phyloP scores from a whole-genome alignment of 31 red algal species.

The Asparagopsis taxiformis region DNA sequence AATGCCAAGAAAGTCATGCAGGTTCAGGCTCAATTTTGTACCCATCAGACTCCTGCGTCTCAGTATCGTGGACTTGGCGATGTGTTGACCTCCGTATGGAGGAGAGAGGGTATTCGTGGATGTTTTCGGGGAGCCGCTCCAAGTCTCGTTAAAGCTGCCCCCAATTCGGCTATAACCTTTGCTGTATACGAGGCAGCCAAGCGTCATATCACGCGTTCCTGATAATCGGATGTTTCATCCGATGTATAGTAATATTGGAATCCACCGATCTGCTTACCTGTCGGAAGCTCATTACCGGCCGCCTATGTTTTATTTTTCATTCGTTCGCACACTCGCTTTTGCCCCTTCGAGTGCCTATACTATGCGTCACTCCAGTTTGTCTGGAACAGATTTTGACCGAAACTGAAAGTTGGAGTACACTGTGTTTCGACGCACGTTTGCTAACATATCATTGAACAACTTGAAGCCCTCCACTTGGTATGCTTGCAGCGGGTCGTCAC shows the following conservation, averaged over 20 bases:
- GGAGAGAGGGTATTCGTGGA: slow-evolving; percentile 33
- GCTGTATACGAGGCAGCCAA: slow-evolving; percentile 63
- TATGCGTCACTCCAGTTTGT: too few species aligned
- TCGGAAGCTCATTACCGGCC: too few species aligned
- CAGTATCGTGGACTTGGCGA: slow-evolving; percentile 42
- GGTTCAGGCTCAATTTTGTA: slow-evolving; percentile 25
- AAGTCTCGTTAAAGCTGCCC: slow-evolving; percentile 71
- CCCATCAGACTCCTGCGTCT: not conserved
- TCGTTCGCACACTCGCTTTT: too few species aligned
- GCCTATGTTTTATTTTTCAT: too few species aligned
- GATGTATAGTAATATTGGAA: too few species aligned
- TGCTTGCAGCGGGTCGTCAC: slow-evolving; percentile 78
- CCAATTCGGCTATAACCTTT: slow-evolving; percentile 80
- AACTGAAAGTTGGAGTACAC: slow-evolving; percentile 93
- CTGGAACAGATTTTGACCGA: slow-evolving; percentile 2
- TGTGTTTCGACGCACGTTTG: slow-evolving; percentile 74
- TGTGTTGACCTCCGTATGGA: slow-evolving; percentile 45
- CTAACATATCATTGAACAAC: slow-evolving; percentile 71
- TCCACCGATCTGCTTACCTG: too few species aligned
- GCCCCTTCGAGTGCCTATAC: too few species aligned
- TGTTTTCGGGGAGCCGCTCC: slow-evolving; percentile 67
- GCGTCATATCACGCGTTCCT: too few species aligned
- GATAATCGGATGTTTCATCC: too few species aligned
- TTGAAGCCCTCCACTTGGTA: slow-evolving; percentile 79
- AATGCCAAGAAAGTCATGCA: slow-evolving; percentile 84